Conservation (phyloP, 2,329 filamentous ascomycete species). For the Ascochyta pisi region DNA sequence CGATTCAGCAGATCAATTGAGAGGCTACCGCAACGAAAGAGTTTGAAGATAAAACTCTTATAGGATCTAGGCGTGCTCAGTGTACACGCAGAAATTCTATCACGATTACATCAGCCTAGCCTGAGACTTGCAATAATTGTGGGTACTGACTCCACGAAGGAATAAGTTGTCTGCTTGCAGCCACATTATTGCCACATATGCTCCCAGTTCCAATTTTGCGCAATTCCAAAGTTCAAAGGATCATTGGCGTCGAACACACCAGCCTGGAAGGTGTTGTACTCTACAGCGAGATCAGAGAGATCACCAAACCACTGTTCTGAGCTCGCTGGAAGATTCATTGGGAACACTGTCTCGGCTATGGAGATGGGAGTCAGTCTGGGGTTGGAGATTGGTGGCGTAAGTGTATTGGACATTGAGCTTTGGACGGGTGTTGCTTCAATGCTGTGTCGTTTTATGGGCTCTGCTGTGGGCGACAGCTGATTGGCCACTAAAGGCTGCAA, state of each 20-base stretch:
- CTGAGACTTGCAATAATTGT: background rate
- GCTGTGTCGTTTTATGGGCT: slow-evolving; percentile 7
- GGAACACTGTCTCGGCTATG: background rate
- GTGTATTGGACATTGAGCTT: background rate
- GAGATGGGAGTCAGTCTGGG: slow-evolving; percentile 1
- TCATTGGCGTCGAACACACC: slow-evolving; percentile 15
- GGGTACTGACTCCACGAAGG: background rate
- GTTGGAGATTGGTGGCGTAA: slow-evolving; percentile 10
- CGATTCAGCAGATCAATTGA: no score
- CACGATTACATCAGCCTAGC: background rate
- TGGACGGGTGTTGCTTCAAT: background rate
- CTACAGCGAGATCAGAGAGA: slow-evolving; percentile 19
- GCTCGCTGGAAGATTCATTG: slow-evolving; percentile 4
- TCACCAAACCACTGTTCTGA: slow-evolving; percentile 24
- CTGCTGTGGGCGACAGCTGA: slow-evolving; percentile 3
- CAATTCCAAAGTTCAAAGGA: slow-evolving; percentile 15
- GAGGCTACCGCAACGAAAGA: no score
- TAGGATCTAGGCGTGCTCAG: no score
- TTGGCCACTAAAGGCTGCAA: slow-evolving; percentile 12
- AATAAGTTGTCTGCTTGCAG: slow-evolving; percentile 6
- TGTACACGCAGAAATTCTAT: no score
- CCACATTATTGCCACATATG: slow-evolving; percentile 25
- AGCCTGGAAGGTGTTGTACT: slow-evolving; percentile 13
- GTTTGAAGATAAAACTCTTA: no score
- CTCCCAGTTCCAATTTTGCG: slow-evolving; percentile 26